Conservation (phyloP, 2,329 filamentous ascomycete species). For the Didymella pomorum region DNA sequence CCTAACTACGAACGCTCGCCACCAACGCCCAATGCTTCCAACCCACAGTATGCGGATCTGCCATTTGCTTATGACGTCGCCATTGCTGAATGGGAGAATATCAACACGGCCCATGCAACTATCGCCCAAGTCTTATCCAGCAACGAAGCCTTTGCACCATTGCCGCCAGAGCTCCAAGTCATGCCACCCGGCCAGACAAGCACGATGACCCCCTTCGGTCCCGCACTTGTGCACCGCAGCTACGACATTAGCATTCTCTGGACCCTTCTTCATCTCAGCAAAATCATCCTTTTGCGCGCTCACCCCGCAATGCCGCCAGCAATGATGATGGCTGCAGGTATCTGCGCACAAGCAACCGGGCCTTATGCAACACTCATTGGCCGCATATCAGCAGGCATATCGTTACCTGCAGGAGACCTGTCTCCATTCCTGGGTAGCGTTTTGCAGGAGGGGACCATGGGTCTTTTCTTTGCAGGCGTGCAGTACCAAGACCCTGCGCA, state of each 20-base stretch:
- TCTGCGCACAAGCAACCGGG: slow-evolving; percentile 76
- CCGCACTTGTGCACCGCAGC: slow-evolving; percentile 80
- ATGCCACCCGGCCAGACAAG: slow-evolving; percentile 54
- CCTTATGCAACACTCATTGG: slow-evolving; percentile 77
- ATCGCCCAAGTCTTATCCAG: slow-evolving; percentile 67
- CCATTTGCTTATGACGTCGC: slow-evolving; percentile 73
- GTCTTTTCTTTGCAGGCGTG: slow-evolving; percentile 86
- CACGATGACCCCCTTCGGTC: slow-evolving; percentile 78
- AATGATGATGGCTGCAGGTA: slow-evolving; percentile 83
- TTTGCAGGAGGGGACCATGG: slow-evolving; percentile 81
- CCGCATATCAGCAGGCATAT: slow-evolving; percentile 77
- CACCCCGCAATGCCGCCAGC: slow-evolving; percentile 93
- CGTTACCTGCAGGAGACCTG: slow-evolving; percentile 59
- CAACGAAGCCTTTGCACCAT: slow-evolving; percentile 77
- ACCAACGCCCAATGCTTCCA: slow-evolving; percentile 24
- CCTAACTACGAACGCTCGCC: slow-evolving; percentile 33
- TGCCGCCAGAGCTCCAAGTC: slow-evolving; percentile 72
- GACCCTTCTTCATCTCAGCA: slow-evolving; percentile 84
- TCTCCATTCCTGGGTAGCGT: slow-evolving; percentile 82
- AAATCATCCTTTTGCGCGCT: slow-evolving; percentile 80
- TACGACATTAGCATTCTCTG: slow-evolving; percentile 88
- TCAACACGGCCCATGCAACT: slow-evolving; percentile 73
- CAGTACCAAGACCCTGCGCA: slow-evolving; percentile 77
- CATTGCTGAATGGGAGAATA: slow-evolving; percentile 78
- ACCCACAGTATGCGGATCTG: slow-evolving; percentile 58